Conservation (phyloP, 371 early-diverging fungal species). For the Saksenaea oblongispora region DNA sequence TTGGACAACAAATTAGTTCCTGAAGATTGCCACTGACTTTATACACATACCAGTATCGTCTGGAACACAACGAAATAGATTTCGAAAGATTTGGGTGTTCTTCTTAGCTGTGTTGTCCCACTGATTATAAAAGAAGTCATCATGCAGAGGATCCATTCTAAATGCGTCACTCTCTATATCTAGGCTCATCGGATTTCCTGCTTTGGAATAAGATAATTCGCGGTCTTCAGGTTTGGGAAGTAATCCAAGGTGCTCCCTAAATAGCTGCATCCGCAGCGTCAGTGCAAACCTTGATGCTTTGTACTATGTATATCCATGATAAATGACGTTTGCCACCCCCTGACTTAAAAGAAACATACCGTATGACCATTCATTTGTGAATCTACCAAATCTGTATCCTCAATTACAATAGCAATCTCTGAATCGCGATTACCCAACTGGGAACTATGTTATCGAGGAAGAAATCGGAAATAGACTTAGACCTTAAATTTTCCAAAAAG, state of each 20-base stretch:
- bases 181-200: background rate
- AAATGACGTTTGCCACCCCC: background rate
- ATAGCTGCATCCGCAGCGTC: conserved; percentile 70
- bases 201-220: background rate
- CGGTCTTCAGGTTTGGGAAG: conserved; percentile 18
- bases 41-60: conserved; percentile 67
- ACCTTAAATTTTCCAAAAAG: background rate
- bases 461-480: background rate
- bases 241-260: conserved; percentile 85
- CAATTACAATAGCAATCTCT: conserved; percentile 83
- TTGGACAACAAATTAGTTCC: conserved; percentile 1
- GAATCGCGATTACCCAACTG: conserved; percentile 91
- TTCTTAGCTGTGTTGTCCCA: conserved; percentile 68
- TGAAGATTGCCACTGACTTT: background rate
- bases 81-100: conserved; percentile 73
- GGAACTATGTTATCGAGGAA: conserved; percentile 51
- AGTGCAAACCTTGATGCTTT: conserved; percentile 72
- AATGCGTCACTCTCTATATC: conserved; percentile 25
- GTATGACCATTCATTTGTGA: conserved; percentile 72
- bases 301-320: conserved; percentile 35
- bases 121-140: conserved; percentile 56
- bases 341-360: conserved; percentile 29
- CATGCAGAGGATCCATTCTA: conserved; percentile 75
- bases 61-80: conserved; percentile 83
- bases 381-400: conserved; percentile 71